Base-by-base conservation (phyloP, 1,284 basidiomycete genomes). In the Leccinum huronense region DNA sequence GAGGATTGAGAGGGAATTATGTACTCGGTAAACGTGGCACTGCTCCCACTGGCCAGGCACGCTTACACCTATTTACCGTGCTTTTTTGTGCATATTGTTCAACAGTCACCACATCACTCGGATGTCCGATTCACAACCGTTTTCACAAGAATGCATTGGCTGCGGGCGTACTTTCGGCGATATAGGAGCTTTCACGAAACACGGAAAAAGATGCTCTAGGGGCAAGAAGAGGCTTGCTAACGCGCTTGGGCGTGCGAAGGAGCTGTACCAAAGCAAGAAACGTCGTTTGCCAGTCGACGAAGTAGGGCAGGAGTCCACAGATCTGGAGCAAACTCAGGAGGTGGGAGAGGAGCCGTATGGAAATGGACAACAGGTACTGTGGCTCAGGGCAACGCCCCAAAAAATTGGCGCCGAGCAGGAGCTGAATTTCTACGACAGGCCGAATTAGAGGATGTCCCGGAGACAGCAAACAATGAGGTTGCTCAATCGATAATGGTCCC, bases 1-100 rank as follows among this genome's bases (percentile, higher is more conserved):
- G 94, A 55, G 97, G 97, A 0, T 79, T 99, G 66, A 81, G 82
- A n/a, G 95, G 95, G 3, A 88, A 91, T 69, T 38, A 38, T 38
- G 36, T 38, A 38, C 36, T 38, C 36, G 36, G 36, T 38, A 38
- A 38, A 38, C 36, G 36, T 38, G 36, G 36, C 36, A 13, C 36
- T 38, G 36, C 36, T 38, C 36, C 13, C 13, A 38, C 36, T 38
- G 36, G 13, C 36, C 36, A 38, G 36, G 36, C 36, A 38, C 36
- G 13, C 36, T 38, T 38, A 38, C 36, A 38, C 36, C 36, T 38
- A 38, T 38, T 38, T 38, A 38, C 36, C 36, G 36, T 38, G 36
- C 36, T 38, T 38, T 38, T 38, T 38, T 38, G 36, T 38, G 36
- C 36, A 38, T 38, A 13, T 13, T 38, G 36, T 38, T 38, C 36